Percentiles rank a stretch among this genome's conserved stretches.
These are phyloP conservation scores for Pyropia yezoensis DNA, from an alignment of 23 red algal species.

Conservation along the genomic window DNA sequence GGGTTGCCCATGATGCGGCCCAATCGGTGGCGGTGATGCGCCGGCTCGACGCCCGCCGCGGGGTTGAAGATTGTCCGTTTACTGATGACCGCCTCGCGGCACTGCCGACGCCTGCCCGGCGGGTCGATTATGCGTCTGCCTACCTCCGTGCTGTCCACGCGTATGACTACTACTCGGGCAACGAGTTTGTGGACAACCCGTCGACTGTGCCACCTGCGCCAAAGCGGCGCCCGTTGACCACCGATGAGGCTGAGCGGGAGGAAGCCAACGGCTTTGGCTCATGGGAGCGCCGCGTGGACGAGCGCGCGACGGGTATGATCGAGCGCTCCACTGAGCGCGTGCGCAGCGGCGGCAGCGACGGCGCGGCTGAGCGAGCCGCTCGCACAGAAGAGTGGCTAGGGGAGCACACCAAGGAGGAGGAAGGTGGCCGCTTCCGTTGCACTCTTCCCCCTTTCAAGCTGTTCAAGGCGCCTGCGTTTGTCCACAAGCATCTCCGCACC, in stretches of 20 bases:
- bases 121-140: slow-evolving; percentile 21
- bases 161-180: slow-evolving; percentile 58
- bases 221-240: slow-evolving; percentile 7
- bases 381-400: slow-evolving; percentile 17
- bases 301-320: slow-evolving; percentile 19
- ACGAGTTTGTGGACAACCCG: slow-evolving; percentile 51
- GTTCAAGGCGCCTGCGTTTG: slow-evolving; percentile 56
- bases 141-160: slow-evolving; percentile 48
- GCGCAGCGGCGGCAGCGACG: slow-evolving; percentile 13
- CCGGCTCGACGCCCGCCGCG: slow-evolving; percentile 23
- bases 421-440: slow-evolving; percentile 42
- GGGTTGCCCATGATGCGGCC: slow-evolving; percentile 29
- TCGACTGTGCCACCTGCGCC: slow-evolving; percentile 24
- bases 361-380: slow-evolving; percentile 7
- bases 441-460: slow-evolving; percentile 51
- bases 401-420: slow-evolving; percentile 46
- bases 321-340: slow-evolving; percentile 20
- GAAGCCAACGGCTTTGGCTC: background rate
- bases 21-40: slow-evolving; percentile 39
- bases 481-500: slow-evolving; percentile 47
- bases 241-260: background rate
- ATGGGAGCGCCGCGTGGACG: slow-evolving; percentile 28
- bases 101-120: slow-evolving; percentile 4
- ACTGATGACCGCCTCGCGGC: slow-evolving; percentile 33
- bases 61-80: slow-evolving; percentile 19